These are phyloP conservation scores for Fusarium buharicum DNA, from an alignment of 2,329 filamentous ascomycete genomes.

Conservation along the genomic window DNA sequence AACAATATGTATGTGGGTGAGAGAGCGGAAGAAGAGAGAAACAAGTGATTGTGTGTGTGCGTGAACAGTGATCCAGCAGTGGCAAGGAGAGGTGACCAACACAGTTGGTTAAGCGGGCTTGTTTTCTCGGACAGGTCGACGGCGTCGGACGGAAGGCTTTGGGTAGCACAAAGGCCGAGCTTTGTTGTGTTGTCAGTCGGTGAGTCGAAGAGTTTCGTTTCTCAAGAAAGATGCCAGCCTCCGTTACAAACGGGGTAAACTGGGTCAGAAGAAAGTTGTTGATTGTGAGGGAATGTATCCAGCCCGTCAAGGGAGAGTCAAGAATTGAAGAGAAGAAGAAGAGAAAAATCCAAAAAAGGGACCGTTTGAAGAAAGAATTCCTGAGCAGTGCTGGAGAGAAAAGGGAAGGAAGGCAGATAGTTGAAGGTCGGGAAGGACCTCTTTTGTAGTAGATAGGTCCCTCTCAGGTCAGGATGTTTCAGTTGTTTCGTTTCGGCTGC, in stretches of 20 bases:
- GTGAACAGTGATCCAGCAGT: constrained; percentile 32
- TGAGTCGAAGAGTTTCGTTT: constrained; percentile 13
- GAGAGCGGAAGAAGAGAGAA: not conserved
- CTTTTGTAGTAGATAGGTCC: constrained; percentile 38
- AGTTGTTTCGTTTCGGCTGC: constrained; percentile 38
- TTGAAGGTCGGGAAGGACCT: constrained; percentile 27
- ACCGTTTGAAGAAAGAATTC: constrained; percentile 37
- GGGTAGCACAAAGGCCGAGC: constrained; percentile 28
- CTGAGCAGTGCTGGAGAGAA: constrained; percentile 40
- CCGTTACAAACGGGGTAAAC: constrained; percentile 30
- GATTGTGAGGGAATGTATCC: constrained; percentile 38
- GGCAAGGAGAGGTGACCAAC: constrained; percentile 8
- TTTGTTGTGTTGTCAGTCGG: constrained; percentile 27
- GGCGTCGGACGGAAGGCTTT: constrained; percentile 26
- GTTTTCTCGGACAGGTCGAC: constrained; percentile 37
- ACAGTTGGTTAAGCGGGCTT: constrained; percentile 30
- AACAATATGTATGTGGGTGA: constrained; percentile 15
- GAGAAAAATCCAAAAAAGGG: constrained; percentile 24
- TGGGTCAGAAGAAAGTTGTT: constrained; percentile 2
- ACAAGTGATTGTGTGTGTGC: constrained; percentile 17
- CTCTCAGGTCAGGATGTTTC: constrained; percentile 26
- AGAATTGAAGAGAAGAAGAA: constrained; percentile 21
- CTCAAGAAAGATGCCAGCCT: constrained; percentile 28
- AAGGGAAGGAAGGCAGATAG: not conserved
- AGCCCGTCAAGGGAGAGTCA: constrained; percentile 38